Evolutionary conservation across 2,329 filamentous ascomycete genomes (phyloP), one percentile per base, ranked within the genome.

Genomic region (Fusarium anguioides): DNA sequence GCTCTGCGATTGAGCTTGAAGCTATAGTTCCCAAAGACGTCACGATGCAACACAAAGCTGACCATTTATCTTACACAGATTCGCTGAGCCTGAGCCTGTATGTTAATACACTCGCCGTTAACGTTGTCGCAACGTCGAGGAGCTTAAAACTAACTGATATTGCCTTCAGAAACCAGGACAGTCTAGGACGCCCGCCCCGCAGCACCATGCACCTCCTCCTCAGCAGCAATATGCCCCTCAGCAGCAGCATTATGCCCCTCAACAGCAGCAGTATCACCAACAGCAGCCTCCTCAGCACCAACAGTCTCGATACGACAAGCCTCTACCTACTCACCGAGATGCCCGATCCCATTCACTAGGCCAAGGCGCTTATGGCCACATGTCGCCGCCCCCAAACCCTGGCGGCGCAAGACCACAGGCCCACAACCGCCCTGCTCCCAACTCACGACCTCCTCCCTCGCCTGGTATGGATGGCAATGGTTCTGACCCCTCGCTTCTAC

Each of bases 51-150:
- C 59, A 55, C 48, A 55, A 62, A 66, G 66, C 74, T 75, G 68
- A 79, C 69, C 49, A 37, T 49, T 23, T 33, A 56, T 44, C 33
- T 60, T 35, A 23, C 45, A 69, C 73, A 91, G 89, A 74, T 91
- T 93, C 76, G 91, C 90, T 63, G 91, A 94, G 80, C 91, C 91
- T 40, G 91, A 93, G 69, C 83, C 87, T 80, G 89, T 90, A 82
- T 65, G 79, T 75, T 58, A 62, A 49, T 27, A 48, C 21, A 48
- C 55, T 48, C 17, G 46, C 18, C 55, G n/a, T 24, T 20, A 49
- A 20, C 55, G 24, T 26, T 21, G 47, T 35, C 11, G 33, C 12
- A 26, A 41, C 24, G 21, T 12, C 23, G 39, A 40, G 27, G 47
- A 61, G 35, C 40, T 46, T 36, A 55, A 61, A n/a, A 62, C 60